phyloP scores from a whole-genome alignment of 2,329 filamentous ascomycete genomes.

The Capronia epimyces region DNA sequence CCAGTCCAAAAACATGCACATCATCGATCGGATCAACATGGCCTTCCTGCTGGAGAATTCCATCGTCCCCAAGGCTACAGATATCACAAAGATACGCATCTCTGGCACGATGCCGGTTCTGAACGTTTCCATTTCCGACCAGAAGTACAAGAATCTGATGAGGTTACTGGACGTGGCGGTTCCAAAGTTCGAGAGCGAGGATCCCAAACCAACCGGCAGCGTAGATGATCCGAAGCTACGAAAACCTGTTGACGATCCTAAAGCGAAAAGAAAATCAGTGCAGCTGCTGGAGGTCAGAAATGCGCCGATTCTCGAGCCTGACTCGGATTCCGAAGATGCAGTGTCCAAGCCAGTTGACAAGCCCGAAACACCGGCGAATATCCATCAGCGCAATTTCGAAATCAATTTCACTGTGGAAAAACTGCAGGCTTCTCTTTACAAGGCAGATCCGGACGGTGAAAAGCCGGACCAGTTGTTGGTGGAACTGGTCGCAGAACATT shows the following conservation, averaged over 20 bases:
- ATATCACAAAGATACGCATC: conserved; percentile 84
- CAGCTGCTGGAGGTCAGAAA: conserved; percentile 53
- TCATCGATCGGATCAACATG: conserved; percentile 95
- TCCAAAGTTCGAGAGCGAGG: conserved; percentile 64
- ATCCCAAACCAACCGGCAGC: conserved; percentile 34
- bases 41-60: conserved; percentile 95
- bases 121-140: conserved; percentile 85
- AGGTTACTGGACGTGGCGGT: conserved; percentile 91
- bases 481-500: conserved; percentile 83
- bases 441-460: conserved; percentile 68
- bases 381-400: conserved; percentile 88
- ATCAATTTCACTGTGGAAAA: conserved; percentile 95
- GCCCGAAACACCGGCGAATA: conserved; percentile 46
- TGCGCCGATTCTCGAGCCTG: conserved; percentile 73
- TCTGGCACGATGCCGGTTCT: conserved; percentile 88
- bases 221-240: conserved; percentile 34
- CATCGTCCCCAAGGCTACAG: conserved; percentile 91
- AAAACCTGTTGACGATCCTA: conserved; percentile 24
- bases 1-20: conserved; percentile 68
- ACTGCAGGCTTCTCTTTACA: conserved; percentile 85
- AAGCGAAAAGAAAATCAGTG: conserved; percentile 36
- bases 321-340: conserved; percentile 53
- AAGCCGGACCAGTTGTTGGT: conserved; percentile 77
- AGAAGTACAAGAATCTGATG: conserved; percentile 97
- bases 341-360: conserved; percentile 64